phyloP scores from a whole-genome alignment of 2,329 filamentous ascomycete genomes.

The Fusarium algeriense region DNA sequence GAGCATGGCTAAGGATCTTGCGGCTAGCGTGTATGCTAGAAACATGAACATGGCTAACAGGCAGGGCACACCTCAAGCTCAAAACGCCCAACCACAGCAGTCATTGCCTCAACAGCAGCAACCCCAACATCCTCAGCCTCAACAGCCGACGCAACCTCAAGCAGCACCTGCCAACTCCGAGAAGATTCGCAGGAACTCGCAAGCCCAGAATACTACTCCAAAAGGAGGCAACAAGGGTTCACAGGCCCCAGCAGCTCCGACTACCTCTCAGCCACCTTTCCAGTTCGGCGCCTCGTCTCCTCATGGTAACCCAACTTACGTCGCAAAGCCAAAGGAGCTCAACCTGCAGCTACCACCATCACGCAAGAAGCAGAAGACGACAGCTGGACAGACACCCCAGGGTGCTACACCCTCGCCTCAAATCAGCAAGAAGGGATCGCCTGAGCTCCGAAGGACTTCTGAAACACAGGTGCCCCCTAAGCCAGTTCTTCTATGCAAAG shows the following conservation, averaged over 20 bases:
- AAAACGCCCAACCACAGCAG: slow-evolving; percentile 51
- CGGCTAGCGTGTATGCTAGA: slow-evolving; percentile 49
- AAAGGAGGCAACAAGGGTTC: slow-evolving; percentile 58
- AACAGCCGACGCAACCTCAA: slow-evolving; percentile 41
- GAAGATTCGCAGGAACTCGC: slow-evolving; percentile 65
- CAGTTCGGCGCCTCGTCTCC: slow-evolving; percentile 68
- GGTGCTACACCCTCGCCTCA: slow-evolving; percentile 62
- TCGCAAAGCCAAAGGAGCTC: slow-evolving; percentile 64
- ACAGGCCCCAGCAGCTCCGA: slow-evolving; percentile 68
- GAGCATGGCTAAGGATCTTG: slow-evolving; percentile 64
- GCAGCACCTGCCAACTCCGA: slow-evolving; percentile 58
- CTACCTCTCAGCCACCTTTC: slow-evolving; percentile 68
- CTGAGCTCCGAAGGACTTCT: slow-evolving; percentile 55
- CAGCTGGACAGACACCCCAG: slow-evolving; percentile 52
- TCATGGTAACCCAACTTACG: slow-evolving; percentile 69
- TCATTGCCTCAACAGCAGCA: slow-evolving; percentile 51
- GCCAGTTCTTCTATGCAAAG: slow-evolving; percentile 63
- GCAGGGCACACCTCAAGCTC: slow-evolving; percentile 47
- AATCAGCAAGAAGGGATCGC: slow-evolving; percentile 61
- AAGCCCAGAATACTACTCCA: slow-evolving; percentile 58
- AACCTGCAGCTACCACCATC: slow-evolving; percentile 67
- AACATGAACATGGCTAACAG: slow-evolving; percentile 46
- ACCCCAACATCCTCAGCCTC: slow-evolving; percentile 48
- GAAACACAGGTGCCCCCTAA: slow-evolving; percentile 53
- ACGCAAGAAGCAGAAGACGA: slow-evolving; percentile 69